Percentiles rank a stretch among this genome's conserved stretches.
Conservation (phyloP, 306 rosid genomes). For the Fagus sylvatica region DNA sequence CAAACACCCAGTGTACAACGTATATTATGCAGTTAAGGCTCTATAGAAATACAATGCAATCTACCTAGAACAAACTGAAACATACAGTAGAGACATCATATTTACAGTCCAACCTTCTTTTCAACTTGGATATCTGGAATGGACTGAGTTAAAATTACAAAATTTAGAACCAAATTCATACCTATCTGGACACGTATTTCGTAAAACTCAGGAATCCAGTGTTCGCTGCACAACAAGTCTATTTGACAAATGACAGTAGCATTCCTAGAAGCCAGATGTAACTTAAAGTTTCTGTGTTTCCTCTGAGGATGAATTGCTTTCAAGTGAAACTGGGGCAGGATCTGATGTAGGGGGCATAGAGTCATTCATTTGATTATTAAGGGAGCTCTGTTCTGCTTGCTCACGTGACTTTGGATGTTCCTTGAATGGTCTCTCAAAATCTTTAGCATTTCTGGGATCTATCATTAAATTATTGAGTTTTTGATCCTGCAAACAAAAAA, state of each 20-base stretch:
- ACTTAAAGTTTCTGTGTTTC: slow-evolving; percentile 44
- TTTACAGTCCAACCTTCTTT: slow-evolving; percentile 49
- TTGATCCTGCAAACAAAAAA: slow-evolving; percentile 60
- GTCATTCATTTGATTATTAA: slow-evolving; percentile 44
- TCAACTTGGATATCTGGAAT: slow-evolving; percentile 25
- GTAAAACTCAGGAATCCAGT: slow-evolving; percentile 16
- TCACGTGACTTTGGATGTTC: slow-evolving; percentile 46
- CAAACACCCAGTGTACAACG: not conserved
- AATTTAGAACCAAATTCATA: slow-evolving; percentile 21
- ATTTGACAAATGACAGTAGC: not conserved
- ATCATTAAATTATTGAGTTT: slow-evolving; percentile 52
- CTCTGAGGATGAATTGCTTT: slow-evolving; percentile 41
- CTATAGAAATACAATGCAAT: not conserved
- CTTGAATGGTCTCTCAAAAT: slow-evolving; percentile 64
- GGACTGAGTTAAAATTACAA: slow-evolving; percentile 19
- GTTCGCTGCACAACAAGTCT: slow-evolving; percentile 11
- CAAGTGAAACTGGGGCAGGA: slow-evolving; percentile 40
- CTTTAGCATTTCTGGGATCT: slow-evolving; percentile 63
- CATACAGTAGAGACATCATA: slow-evolving; percentile 33
- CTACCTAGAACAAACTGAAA: slow-evolving; percentile 14
- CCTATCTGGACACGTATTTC: slow-evolving; percentile 12
- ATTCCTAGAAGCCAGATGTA: slow-evolving; percentile 23
- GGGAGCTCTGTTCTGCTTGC: slow-evolving; percentile 46
- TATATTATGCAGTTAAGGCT: not conserved
- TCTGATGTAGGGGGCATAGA: slow-evolving; percentile 39